A percentile compares a stretch with the other conserved stretches of the same genome.
These are phyloP conservation scores for Echites panduratus DNA, from an alignment of 257 asterid species.

Conservation along the genomic window DNA sequence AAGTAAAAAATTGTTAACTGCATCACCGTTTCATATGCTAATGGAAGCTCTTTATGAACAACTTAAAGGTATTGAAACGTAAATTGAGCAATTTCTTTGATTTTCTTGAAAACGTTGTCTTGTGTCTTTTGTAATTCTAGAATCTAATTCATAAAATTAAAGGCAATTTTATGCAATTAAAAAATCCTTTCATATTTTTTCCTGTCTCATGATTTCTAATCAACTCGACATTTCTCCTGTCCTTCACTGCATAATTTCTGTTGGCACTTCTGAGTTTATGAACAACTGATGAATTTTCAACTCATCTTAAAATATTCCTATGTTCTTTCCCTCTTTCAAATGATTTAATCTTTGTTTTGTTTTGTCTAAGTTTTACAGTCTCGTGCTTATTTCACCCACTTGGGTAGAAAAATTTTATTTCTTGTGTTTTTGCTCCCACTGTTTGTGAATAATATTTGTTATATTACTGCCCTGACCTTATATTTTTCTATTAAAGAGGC, in stretches of 20 bases:
- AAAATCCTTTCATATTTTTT: not conserved
- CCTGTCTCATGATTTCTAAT: not conserved
- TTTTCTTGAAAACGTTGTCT: not conserved
- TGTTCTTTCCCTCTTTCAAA: not conserved
- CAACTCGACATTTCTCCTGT: not conserved
- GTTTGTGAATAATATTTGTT: not conserved
- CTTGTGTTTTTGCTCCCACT: not conserved
- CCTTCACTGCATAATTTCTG: not conserved
- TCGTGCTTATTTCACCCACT: not conserved
- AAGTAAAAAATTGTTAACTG: not conserved
- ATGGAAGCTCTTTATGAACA: not conserved
- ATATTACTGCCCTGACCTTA: not conserved
- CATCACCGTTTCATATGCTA: not conserved
- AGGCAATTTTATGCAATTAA: not conserved
- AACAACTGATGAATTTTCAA: not conserved
- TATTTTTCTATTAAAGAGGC: slow-evolving; percentile 43
- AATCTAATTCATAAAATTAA: not conserved
- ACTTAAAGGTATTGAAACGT: not conserved
- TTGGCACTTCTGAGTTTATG: not conserved
- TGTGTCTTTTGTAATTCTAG: not conserved
- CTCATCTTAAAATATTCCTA: not conserved
- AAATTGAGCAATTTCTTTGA: not conserved
- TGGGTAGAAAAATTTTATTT: not conserved
- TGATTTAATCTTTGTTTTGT: not conserved
- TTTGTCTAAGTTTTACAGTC: not conserved